A percentile compares a stretch with the other conserved stretches of the same genome.
These are phyloP conservation scores for Domatiomyces catenatus DNA, from an alignment of 2,329 filamentous ascomycete genomes.

Conservation along the genomic window DNA sequence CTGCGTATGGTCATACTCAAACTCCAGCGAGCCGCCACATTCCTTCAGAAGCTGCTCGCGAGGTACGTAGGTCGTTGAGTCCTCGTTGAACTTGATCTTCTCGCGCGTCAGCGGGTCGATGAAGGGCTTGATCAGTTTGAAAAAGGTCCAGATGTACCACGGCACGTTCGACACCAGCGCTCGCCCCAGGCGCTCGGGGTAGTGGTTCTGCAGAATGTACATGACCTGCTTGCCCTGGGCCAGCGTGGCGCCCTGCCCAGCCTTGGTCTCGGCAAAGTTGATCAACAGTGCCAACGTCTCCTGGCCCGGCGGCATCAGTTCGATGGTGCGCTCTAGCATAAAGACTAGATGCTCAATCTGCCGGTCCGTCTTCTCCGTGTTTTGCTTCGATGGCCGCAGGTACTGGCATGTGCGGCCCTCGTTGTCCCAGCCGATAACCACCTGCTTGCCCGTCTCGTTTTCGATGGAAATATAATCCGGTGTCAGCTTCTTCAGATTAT, in stretches of 20 bases:
- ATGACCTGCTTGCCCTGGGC: conserved; percentile 69
- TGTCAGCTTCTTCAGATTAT: conserved; percentile 58
- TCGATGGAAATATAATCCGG: conserved; percentile 81
- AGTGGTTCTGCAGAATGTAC: conserved; percentile 84
- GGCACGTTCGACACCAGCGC: conserved; percentile 87
- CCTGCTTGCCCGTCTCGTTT: conserved; percentile 93
- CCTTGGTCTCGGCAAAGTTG: conserved; percentile 73
- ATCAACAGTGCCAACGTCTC: conserved; percentile 78
- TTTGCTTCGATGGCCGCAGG: conserved; percentile 77
- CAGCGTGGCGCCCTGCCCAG: conserved; percentile 60
- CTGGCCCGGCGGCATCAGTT: conserved; percentile 72
- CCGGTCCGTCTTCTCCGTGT: conserved; percentile 70
- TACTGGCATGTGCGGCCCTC: conserved; percentile 78
- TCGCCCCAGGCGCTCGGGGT: conserved; percentile 78
- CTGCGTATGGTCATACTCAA: conserved; percentile 72
- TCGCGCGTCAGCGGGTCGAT: conserved; percentile 87
- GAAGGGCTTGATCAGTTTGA: conserved; percentile 89
- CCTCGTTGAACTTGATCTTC: conserved; percentile 96
- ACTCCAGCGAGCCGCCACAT: conserved; percentile 65
- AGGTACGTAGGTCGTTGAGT: conserved; percentile 68
- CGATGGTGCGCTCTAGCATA: conserved; percentile 82
- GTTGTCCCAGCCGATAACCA: conserved; percentile 76
- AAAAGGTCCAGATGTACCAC: conserved; percentile 83
- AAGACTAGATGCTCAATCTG: conserved; percentile 91
- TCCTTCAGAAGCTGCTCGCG: conserved; percentile 66